phyloP scores from a whole-genome alignment of 495 filamentous ascomycete genomes.

The Talaromyces wortmannii region DNA sequence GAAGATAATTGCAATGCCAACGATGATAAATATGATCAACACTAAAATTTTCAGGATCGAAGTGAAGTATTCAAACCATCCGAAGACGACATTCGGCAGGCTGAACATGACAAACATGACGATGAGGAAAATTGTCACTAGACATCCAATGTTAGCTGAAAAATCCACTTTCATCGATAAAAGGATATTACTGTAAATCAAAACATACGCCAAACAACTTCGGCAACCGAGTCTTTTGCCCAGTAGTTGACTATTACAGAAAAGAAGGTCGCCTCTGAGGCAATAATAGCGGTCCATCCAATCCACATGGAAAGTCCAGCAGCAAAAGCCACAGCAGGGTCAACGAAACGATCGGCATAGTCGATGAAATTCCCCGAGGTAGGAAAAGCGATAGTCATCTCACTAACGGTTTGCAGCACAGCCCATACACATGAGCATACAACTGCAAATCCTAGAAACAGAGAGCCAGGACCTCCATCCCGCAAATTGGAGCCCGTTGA shows the following conservation, averaged over 20 bases:
- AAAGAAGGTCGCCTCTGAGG: constrained; percentile 31
- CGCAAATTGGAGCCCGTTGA: constrained; percentile 15
- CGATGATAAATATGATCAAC: constrained; percentile 21
- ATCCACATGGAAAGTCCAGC: constrained; percentile 15
- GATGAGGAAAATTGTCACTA: constrained; percentile 21
- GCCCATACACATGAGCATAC: constrained; percentile 27
- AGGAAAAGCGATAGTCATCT: constrained; percentile 25
- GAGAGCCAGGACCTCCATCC: constrained; percentile 16
- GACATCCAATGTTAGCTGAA: background rate
- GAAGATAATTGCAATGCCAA: constrained; percentile 15
- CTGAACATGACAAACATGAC: constrained; percentile 13
- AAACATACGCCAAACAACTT: constrained; percentile 10
- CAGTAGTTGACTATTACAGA: constrained; percentile 27
- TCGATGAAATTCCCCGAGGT: constrained; percentile 24
- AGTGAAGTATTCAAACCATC: constrained; percentile 22
- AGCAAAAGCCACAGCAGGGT: constrained; percentile 24
- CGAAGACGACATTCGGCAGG: constrained; percentile 19
- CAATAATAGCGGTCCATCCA: constrained; percentile 13
- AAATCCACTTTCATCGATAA: background rate
- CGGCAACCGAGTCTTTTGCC: constrained; percentile 9
- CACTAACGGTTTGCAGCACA: constrained; percentile 28
- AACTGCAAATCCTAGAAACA: constrained; percentile 21
- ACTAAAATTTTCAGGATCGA: constrained; percentile 22
- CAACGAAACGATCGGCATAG: constrained; percentile 26
- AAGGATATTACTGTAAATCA: too few species aligned